phyloP scores from a whole-genome alignment of 2,329 filamentous ascomycete species.

The Teratosphaeria zuluensis region DNA sequence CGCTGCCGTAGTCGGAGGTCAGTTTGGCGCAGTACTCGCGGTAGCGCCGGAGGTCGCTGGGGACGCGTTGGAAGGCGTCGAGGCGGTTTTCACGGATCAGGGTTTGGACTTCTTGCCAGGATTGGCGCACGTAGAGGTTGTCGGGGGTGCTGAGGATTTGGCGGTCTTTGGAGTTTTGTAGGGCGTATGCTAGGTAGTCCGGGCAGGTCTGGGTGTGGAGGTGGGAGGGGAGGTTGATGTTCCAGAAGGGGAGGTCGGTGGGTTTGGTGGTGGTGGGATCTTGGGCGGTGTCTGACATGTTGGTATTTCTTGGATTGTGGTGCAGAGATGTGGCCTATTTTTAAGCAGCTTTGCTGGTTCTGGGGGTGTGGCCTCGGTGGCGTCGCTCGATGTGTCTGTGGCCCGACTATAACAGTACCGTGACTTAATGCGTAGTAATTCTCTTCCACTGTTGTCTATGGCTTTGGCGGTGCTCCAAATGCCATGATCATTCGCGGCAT shows the following conservation, averaged over 20 bases:
- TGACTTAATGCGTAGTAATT: too few species aligned
- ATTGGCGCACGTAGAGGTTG: conserved; percentile 49
- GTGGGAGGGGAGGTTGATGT: conserved; percentile 61
- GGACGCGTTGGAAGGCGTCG: conserved; percentile 64
- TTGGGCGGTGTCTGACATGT: neutral
- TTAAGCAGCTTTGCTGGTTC: neutral
- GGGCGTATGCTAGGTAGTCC: conserved; percentile 52
- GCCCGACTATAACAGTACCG: too few species aligned
- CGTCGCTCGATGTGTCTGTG: too few species aligned
- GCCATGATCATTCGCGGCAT: too few species aligned
- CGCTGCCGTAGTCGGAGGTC: conserved; percentile 58
- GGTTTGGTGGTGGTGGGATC: neutral
- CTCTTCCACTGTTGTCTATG: too few species aligned
- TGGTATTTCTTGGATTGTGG: neutral
- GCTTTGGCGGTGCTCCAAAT: too few species aligned
- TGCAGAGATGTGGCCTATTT: neutral
- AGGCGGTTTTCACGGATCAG: conserved; percentile 60
- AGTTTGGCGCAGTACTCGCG: conserved; percentile 58
- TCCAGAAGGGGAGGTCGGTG: conserved; percentile 57
- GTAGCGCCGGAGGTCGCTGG: conserved; percentile 71
- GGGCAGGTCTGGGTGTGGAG: conserved; percentile 61
- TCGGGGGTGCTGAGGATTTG: conserved; percentile 63
- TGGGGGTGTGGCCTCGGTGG: too few species aligned
- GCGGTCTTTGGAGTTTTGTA: conserved; percentile 53
- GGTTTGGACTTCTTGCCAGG: conserved; percentile 60